Conservation (phyloP, 805 yeast genomes). For the Wickerhamiella sorbophila region DNA sequence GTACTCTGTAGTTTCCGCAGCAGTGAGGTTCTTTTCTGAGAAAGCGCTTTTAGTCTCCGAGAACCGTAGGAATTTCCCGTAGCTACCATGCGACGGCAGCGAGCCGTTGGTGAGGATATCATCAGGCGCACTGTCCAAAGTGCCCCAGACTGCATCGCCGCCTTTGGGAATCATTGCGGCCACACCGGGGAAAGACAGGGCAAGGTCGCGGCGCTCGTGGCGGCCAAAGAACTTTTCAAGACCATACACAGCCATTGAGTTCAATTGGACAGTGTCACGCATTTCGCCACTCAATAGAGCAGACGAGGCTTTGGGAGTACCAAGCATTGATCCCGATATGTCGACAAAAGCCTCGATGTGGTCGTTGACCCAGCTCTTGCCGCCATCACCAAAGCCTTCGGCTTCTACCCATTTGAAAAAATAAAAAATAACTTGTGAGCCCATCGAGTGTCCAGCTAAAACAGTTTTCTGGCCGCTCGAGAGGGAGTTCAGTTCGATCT, state of each 20-base stretch:
- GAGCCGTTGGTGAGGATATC: conserved; percentile 31
- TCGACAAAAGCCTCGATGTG: conserved; percentile 71
- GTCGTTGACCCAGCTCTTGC: conserved; percentile 72
- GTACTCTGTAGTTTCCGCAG: conserved; percentile 53
- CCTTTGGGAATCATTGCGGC: conserved; percentile 97
- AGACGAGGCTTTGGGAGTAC: conserved; percentile 88
- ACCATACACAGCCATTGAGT: conserved; percentile 85
- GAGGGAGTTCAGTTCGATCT: conserved; percentile 47
- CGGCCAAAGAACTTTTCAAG: conserved; percentile 86
- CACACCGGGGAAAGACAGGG: conserved; percentile 82
- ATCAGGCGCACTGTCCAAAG: conserved; percentile 50
- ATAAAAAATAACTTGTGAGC: conserved; percentile 75
- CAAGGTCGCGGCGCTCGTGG: conserved; percentile 73
- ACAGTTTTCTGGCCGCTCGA: conserved; percentile 51
- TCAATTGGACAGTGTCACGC: conserved; percentile 93
- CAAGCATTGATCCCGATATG: conserved; percentile 78
- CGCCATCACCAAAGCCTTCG: conserved; percentile 83
- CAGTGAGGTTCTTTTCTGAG: conserved; percentile 42
- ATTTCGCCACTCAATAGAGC: conserved; percentile 94
- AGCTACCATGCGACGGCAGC: conserved; percentile 26
- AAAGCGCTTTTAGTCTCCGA: conserved; percentile 31
- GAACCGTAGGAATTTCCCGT: conserved; percentile 65
- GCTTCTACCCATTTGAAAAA: conserved; percentile 97
- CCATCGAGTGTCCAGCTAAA: conserved; percentile 93
- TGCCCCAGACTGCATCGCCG: conserved; percentile 84